phyloP scores from a whole-genome alignment of 2,329 filamentous ascomycete species.

The Ambrosiella beaveri region DNA sequence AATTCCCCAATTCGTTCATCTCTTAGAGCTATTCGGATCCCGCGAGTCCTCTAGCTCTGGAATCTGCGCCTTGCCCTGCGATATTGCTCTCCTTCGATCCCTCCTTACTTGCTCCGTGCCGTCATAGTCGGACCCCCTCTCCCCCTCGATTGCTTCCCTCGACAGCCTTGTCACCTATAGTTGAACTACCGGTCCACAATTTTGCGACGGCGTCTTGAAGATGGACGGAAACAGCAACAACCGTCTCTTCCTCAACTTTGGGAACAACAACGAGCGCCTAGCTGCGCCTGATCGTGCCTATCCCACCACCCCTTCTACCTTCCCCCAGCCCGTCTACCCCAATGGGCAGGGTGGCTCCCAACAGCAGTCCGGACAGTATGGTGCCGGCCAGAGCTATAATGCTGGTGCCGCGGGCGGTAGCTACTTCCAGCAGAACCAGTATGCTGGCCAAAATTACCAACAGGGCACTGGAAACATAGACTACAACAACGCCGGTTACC shows the following conservation, averaged over 20 bases:
- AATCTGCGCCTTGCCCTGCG: neutral
- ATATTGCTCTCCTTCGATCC: neutral
- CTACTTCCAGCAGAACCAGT: constrained; percentile 46
- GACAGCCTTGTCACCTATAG: neutral
- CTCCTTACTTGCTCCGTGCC: neutral
- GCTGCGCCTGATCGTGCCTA: constrained; percentile 48
- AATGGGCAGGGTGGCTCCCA: constrained; percentile 23
- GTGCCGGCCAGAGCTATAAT: constrained; percentile 12
- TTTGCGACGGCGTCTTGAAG: constrained; percentile 15
- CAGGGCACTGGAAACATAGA: constrained; percentile 27
- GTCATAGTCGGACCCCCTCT: neutral
- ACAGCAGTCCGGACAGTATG: constrained; percentile 19
- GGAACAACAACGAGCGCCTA: constrained; percentile 47
- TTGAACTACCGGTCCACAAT: neutral
- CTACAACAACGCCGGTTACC: constrained; percentile 30
- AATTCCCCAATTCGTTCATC: constrained; percentile 1
- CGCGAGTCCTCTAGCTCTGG: neutral
- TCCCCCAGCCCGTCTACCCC: constrained; percentile 70
- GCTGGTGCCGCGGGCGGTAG: constrained; percentile 15
- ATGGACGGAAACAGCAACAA: constrained; percentile 44
- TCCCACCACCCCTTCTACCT: constrained; percentile 85
- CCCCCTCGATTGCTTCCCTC: neutral
- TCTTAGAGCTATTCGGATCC: neutral
- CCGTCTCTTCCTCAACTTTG: constrained; percentile 49
- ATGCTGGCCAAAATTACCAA: constrained; percentile 19